Base-by-base conservation (phyloP, 2,329 filamentous ascomycete genomes). In the Arthrobotrys conoides region DNA sequence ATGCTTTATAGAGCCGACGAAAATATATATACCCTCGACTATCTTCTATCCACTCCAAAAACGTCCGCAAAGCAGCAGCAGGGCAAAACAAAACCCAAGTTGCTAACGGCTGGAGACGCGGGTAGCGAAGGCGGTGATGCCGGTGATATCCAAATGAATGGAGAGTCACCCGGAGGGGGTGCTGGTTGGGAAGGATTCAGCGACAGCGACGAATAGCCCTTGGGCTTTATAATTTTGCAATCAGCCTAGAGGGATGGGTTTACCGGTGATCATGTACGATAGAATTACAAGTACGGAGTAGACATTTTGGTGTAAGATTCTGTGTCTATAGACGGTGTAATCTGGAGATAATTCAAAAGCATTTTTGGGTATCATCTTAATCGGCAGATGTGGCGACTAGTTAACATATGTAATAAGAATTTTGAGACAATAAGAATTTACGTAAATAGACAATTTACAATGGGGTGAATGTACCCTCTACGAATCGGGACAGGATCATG, bases 11-110 rank as follows among this genome's bases (percentile, higher is more conserved):
- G 81, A 36, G 93, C 93, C 0, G 94, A 97, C 81, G 92, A 94
- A 84, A 98, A 97, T 82, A 88, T 92, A 65, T 96, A 97, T 85
- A 92, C 92, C 84, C 90, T 97, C 68, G 93, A 97, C 83, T 97
- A 96, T 83, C 86, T 97, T 36, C 85, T 92, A 2, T 86, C 86
- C 9, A 59, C 64, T 36, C 67, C 73, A 1, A 77, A 71, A 46
- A 33, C n/a, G 27, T 44, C 57, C 12, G n/a, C 22, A 44, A 59
- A 16, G 6, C 36, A 59, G 10, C 36, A 66, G n/a, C 33, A 44
- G 9, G 14, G 3, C 4, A 53, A 59, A 12, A 20, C 71, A 27
- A 68, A 71, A 61, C 27, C 44, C 0, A 77, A 63, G 16, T 24
- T 71, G 6, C 51, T 77, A 18, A 59, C 48, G 61, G 41, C 66